Conservation (phyloP, 352 stramenopile genomes). For the Plasmopara muralis region DNA sequence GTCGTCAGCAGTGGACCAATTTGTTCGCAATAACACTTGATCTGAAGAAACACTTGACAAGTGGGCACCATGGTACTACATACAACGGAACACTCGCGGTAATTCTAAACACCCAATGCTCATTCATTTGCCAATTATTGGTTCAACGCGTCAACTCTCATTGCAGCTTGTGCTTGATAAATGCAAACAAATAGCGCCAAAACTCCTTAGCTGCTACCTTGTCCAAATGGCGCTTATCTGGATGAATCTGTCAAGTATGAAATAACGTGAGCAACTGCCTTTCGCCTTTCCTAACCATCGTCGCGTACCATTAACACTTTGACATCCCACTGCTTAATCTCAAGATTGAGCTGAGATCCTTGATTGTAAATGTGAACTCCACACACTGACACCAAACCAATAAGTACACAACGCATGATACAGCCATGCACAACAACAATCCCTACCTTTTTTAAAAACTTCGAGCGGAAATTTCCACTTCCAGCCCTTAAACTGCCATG, state of each 20-base stretch:
- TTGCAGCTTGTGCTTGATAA: conserved; percentile 77
- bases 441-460: conserved; percentile 85
- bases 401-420: conserved; percentile 1
- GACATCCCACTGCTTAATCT: conserved; percentile 88
- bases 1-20: too few species aligned
- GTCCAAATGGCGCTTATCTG: conserved; percentile 87
- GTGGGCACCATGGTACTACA: too few species aligned
- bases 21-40: too few species aligned
- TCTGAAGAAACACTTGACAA: too few species aligned
- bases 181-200: conserved; percentile 86
- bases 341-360: conserved; percentile 62
- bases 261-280: neutral
- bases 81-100: too few species aligned
- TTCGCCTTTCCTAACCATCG: neutral
- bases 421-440: neutral
- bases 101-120: too few species aligned
- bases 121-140: too few species aligned
- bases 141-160: conserved; percentile 20
- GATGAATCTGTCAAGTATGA: conserved; percentile 56
- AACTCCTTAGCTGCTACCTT: conserved; percentile 87
- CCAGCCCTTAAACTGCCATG: conserved; percentile 92
- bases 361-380: conserved; percentile 84
- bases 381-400: conserved; percentile 40
- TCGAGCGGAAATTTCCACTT: conserved; percentile 89
- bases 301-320: conserved; percentile 79